These are phyloP conservation scores for Cetraspora pellucida DNA, from an alignment of 192 early-diverging fungal species.

Conservation along the genomic window DNA sequence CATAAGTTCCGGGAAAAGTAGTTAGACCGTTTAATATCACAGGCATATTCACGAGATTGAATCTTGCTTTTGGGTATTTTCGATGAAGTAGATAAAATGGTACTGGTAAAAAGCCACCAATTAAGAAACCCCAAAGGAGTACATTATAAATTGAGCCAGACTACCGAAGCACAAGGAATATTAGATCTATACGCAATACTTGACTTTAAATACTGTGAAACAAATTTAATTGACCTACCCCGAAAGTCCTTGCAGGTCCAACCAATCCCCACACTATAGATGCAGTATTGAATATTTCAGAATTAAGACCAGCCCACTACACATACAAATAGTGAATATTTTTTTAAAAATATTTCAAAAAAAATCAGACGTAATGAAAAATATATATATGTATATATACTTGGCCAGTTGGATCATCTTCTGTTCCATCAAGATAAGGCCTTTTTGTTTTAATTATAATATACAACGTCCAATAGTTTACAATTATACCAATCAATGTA, in stretches of 20 bases:
- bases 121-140: slow-evolving; percentile 47
- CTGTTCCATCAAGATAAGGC: slow-evolving; percentile 7
- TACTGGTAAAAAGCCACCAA: slow-evolving; percentile 40
- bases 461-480: slow-evolving; percentile 40
- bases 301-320: neutral
- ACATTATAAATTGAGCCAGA: slow-evolving; percentile 37
- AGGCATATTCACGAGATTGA: slow-evolving; percentile 32
- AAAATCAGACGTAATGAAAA: neutral
- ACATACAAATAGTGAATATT: no score
- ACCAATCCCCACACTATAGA: slow-evolving; percentile 65
- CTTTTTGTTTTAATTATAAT: slow-evolving; percentile 33
- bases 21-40: slow-evolving; percentile 6
- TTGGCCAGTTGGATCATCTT: slow-evolving; percentile 7
- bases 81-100: slow-evolving; percentile 45
- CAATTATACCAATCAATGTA: slow-evolving; percentile 46
- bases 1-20: neutral
- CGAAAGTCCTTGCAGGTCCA: slow-evolving; percentile 58
- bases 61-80: slow-evolving; percentile 46
- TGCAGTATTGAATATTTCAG: slow-evolving; percentile 45
- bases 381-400: neutral
- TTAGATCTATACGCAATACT: neutral
- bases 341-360: neutral
- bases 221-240: neutral
- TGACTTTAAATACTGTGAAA: no score
- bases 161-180: neutral